Evolutionary conservation across 2,329 filamentous ascomycete genomes (phyloP).

Genomic region (Diaporthe sp.): DNA sequence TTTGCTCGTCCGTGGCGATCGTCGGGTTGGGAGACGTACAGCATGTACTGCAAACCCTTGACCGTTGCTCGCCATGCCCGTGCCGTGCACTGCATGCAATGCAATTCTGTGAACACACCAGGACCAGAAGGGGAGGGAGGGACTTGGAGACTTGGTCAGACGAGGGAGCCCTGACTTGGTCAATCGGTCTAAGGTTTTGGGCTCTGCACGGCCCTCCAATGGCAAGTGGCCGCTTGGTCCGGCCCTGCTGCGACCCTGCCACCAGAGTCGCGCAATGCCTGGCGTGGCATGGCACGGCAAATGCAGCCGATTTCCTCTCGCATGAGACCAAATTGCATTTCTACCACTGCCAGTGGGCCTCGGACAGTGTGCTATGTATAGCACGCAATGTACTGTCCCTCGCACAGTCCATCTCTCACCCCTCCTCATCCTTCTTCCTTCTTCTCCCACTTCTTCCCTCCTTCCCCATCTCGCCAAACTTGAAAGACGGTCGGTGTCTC

Average conservation of each 20-base stretch:
- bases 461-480: neutral
- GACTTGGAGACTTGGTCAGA: neutral
- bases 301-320: constrained; percentile 11
- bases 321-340: constrained; percentile 25
- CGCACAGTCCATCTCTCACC: neutral
- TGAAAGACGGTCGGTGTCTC: neutral
- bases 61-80: constrained; percentile 18
- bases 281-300: constrained; percentile 15
- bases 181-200: constrained; percentile 25
- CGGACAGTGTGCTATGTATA: constrained; percentile 13
- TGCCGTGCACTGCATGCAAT: constrained; percentile 23
- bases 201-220: constrained; percentile 32
- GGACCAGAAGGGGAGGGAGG: neutral
- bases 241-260: constrained; percentile 1
- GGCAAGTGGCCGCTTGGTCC: constrained; percentile 13
- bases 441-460: too few species aligned
- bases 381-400: neutral
- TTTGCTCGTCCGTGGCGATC: neutral
- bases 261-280: constrained; percentile 7
- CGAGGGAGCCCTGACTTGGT: constrained; percentile 20
- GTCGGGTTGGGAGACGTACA: neutral
- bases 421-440: neutral
- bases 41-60: constrained; percentile 7
- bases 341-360: constrained; percentile 24
- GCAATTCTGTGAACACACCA: neutral